Evolutionary conservation across 2,329 filamentous ascomycete species (phyloP).

Genomic region (Ascochyta pisi): DNA sequence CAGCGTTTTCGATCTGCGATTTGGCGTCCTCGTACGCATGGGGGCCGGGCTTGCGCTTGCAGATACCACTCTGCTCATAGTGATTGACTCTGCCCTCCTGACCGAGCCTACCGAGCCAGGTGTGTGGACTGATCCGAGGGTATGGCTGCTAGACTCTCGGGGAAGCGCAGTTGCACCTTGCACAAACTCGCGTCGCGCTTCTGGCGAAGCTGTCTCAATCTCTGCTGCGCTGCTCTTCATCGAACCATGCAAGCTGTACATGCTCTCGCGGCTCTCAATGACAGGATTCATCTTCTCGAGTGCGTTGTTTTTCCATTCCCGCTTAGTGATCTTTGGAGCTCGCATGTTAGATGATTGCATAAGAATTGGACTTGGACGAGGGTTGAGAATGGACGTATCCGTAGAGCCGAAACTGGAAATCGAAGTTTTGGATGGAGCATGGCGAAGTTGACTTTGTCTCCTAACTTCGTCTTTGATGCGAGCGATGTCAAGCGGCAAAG

Average conservation of each 20-base stretch:
- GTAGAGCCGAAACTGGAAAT: constrained; percentile 51
- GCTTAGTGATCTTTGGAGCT: constrained; percentile 47
- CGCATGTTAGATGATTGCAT: constrained; percentile 30
- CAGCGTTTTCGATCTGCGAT: constrained; percentile 39
- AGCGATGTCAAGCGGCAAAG: constrained; percentile 48
- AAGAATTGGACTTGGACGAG: constrained; percentile 46
- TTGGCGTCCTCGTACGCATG: constrained; percentile 45
- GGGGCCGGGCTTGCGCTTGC: constrained; percentile 30
- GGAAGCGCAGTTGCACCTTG: constrained; percentile 4
- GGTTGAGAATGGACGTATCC: constrained; percentile 51
- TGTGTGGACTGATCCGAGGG: constrained; percentile 19
- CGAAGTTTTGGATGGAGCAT: constrained; percentile 48
- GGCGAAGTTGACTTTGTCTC: constrained; percentile 34
- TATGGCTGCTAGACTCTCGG: constrained; percentile 26
- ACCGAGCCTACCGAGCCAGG: constrained; percentile 26
- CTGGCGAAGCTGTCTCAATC: constrained; percentile 9
- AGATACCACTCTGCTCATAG: constrained; percentile 45
- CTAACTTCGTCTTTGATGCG: constrained; percentile 34
- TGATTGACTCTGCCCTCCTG: constrained; percentile 45
- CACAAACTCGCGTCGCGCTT: constrained; percentile 6
- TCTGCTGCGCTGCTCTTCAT: constrained; percentile 26
- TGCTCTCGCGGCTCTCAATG: constrained; percentile 25
- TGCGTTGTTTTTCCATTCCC: constrained; percentile 44
- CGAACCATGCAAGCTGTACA: constrained; percentile 21
- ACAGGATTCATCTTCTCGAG: constrained; percentile 41